Evolutionary conservation across 164 flowering plant species (phyloP).

Genomic region (Nymphaea thermarum): DNA sequence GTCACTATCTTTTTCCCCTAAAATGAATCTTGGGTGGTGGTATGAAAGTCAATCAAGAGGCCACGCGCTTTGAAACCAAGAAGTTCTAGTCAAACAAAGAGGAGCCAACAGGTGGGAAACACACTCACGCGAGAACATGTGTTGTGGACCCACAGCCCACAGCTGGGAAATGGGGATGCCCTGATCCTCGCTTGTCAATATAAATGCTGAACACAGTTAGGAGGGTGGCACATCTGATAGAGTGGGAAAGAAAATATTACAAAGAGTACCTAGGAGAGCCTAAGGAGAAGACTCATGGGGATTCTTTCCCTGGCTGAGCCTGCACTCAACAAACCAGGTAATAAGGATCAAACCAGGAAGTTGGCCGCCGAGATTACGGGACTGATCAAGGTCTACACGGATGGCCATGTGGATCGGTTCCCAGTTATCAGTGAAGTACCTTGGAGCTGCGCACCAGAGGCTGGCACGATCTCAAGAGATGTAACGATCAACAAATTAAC

Average conservation of each 20-base stretch:
- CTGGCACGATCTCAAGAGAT: constrained; percentile 33
- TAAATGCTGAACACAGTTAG: neutral
- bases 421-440: constrained; percentile 32
- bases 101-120: neutral
- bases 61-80: no score
- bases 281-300: neutral
- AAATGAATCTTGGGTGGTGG: neutral
- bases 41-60: neutral
- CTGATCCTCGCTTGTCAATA: neutral
- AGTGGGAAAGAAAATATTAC: neutral
- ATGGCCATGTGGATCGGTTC: constrained; percentile 48
- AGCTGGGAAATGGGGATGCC: neutral
- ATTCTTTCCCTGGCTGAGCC: neutral
- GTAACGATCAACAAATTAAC: constrained; percentile 27
- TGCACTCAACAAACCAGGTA: neutral
- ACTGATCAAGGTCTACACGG: constrained; percentile 37
- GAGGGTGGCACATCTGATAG: neutral
- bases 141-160: neutral
- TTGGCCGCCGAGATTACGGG: constrained; percentile 34
- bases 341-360: neutral
- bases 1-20: neutral
- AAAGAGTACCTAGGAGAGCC: neutral
- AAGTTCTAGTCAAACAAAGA: neutral
- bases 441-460: constrained; percentile 14
- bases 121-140: neutral